phyloP scores from a whole-genome alignment of 2,329 filamentous ascomycete species.

The Aureobasidium namibiae region DNA sequence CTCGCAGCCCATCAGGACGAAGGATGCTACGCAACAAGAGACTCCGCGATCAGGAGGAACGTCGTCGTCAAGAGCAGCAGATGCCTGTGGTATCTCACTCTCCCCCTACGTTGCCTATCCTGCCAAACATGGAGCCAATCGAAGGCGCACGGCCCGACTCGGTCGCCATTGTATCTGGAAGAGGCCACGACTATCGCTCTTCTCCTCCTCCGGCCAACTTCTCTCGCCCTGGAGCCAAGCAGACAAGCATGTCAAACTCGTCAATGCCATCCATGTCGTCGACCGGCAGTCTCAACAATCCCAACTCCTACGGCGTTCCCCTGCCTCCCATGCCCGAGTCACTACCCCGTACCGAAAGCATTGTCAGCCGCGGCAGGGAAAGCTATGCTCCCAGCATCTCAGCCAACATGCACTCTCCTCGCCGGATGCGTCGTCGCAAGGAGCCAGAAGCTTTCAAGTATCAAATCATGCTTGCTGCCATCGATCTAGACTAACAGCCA shows the following conservation, averaged over 20 bases:
- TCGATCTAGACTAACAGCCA: background rate
- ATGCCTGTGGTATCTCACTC: constrained; percentile 45
- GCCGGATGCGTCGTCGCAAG: constrained; percentile 86
- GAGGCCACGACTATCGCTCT: constrained; percentile 29
- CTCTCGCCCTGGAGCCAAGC: constrained; percentile 27
- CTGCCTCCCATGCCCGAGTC: constrained; percentile 15
- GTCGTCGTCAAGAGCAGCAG: constrained; percentile 45
- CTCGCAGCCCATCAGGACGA: constrained; percentile 10
- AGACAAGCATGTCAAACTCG: background rate
- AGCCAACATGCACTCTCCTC: constrained; percentile 86
- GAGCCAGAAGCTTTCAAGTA: constrained; percentile 98
- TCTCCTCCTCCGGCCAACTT: constrained; percentile 24
- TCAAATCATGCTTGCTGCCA: too few relatives aligned
- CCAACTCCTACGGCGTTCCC: constrained; percentile 22
- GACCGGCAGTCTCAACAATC: constrained; percentile 9
- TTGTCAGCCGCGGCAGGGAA: constrained; percentile 92
- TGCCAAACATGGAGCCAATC: constrained; percentile 48
- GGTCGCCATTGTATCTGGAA: constrained; percentile 49
- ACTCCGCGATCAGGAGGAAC: constrained; percentile 42
- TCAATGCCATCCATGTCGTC: constrained; percentile 9
- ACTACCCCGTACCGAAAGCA: constrained; percentile 71
- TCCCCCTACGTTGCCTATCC: constrained; percentile 50
- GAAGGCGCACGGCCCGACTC: constrained; percentile 60
- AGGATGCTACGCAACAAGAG: constrained; percentile 30
- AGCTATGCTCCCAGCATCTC: constrained; percentile 90